Evolutionary conservation across 2,329 filamentous ascomycete genomes (phyloP).

Genomic region (Reticulascus tulasneorum): DNA sequence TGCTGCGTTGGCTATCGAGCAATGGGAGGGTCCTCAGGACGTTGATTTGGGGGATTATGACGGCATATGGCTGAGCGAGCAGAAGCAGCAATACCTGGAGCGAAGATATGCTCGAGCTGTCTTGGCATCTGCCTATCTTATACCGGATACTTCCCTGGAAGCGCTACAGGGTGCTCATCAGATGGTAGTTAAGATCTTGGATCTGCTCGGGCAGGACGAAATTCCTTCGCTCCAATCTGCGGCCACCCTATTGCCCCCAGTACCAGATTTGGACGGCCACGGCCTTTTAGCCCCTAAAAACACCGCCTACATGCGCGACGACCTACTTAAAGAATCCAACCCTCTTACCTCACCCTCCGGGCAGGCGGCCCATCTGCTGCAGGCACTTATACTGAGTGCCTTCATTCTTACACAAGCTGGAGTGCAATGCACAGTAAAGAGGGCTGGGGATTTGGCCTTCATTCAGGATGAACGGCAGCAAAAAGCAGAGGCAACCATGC

Average conservation of each 20-base stretch:
- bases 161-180: conserved; percentile 57
- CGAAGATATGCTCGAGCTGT: conserved; percentile 63
- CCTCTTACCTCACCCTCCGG: conserved; percentile 58
- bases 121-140: conserved; percentile 63
- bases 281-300: conserved; percentile 35
- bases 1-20: conserved; percentile 59
- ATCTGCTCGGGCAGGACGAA: conserved; percentile 57
- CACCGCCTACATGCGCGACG: conserved; percentile 41
- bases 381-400: conserved; percentile 60
- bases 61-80: conserved; percentile 54
- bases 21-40: conserved; percentile 72
- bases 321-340: conserved; percentile 58
- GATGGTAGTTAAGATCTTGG: conserved; percentile 56
- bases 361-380: conserved; percentile 54
- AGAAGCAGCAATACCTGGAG: conserved; percentile 56
- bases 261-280: conserved; percentile 24
- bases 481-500: conserved; percentile 50
- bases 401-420: conserved; percentile 51
- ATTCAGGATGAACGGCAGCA: conserved; percentile 63
- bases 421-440: conserved; percentile 45
- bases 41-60: conserved; percentile 62
- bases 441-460: conserved; percentile 60
- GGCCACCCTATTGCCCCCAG: conserved; percentile 36
- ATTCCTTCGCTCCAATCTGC: conserved; percentile 48
- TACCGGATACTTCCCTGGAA: conserved; percentile 55